Evolutionary conservation across 2,329 filamentous ascomycete species (phyloP).

Genomic region (Balansia obtecta): DNA sequence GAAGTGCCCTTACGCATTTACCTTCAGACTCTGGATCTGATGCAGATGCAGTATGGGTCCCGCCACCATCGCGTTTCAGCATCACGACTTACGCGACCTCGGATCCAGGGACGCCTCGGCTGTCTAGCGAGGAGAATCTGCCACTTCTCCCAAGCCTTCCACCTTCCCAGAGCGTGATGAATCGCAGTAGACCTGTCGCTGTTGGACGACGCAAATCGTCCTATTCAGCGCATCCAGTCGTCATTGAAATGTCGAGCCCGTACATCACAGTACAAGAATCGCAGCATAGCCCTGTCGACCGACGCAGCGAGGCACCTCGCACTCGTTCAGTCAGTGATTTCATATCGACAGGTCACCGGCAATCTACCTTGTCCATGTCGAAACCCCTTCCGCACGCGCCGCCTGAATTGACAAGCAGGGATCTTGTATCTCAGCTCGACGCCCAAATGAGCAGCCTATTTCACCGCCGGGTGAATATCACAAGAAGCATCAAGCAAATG

Average conservation of each 20-base stretch:
- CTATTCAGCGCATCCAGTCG: conserved; percentile 13
- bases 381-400: conserved; percentile 52
- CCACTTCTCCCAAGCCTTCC: conserved; percentile 14
- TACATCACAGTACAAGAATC: neutral
- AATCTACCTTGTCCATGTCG: conserved; percentile 27
- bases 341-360: conserved; percentile 10
- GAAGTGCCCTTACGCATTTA: conserved; percentile 5
- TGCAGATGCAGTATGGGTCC: conserved; percentile 29
- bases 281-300: neutral
- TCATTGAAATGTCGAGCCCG: conserved; percentile 16
- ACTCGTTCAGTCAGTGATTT: conserved; percentile 3
- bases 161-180: conserved; percentile 16
- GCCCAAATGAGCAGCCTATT: conserved; percentile 51
- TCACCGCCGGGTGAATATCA: conserved; percentile 59
- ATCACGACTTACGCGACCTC: conserved; percentile 49
- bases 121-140: conserved; percentile 13
- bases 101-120: conserved; percentile 15
- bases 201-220: conserved; percentile 13
- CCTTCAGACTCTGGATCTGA: conserved; percentile 12
- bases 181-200: conserved; percentile 19
- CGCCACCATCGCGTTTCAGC: conserved; percentile 50
- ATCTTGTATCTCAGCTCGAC: conserved; percentile 55
- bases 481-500: conserved; percentile 62
- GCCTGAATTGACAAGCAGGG: conserved; percentile 43
- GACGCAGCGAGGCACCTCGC: neutral